Percentiles rank a stretch among this genome's conserved stretches.
These are phyloP conservation scores for Aspergillus texensis DNA, from an alignment of 2,329 filamentous ascomycete genomes.

Conservation along the genomic window DNA sequence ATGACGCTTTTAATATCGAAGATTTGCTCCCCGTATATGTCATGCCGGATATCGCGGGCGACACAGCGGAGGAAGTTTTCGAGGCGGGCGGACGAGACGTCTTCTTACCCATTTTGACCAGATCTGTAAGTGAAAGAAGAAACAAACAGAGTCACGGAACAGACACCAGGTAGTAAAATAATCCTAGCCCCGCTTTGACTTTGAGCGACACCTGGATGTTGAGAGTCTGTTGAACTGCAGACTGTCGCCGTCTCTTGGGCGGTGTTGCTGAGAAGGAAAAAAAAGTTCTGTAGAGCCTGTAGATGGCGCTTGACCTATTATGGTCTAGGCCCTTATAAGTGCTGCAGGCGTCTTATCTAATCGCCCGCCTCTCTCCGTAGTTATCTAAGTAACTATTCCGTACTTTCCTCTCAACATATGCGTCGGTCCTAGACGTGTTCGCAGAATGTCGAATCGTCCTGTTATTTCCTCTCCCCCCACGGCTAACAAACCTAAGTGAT, in stretches of 20 bases:
- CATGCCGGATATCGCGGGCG: constrained; percentile 38
- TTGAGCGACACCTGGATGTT: constrained; percentile 22
- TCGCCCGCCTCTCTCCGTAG: constrained; percentile 16
- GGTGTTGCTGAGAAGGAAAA: constrained; percentile 39
- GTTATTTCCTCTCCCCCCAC: background rate
- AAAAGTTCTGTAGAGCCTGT: constrained; percentile 45
- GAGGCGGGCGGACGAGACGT: constrained; percentile 44
- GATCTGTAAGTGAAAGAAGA: constrained; percentile 7
- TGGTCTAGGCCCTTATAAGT: constrained; percentile 26
- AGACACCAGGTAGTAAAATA: constrained; percentile 10
- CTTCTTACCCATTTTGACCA: constrained; percentile 50
- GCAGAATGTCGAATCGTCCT: background rate
- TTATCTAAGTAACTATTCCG: background rate
- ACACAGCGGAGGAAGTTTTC: constrained; percentile 48
- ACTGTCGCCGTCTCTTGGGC: constrained; percentile 26
- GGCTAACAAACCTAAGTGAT: background rate
- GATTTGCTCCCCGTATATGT: constrained; percentile 47
- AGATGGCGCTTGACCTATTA: constrained; percentile 33
- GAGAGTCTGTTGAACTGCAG: constrained; percentile 27
- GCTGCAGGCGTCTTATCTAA: constrained; percentile 36
- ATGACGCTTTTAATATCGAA: constrained; percentile 53
- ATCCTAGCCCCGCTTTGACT: constrained; percentile 16
- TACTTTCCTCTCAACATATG: background rate
- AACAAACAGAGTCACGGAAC: constrained; percentile 7
- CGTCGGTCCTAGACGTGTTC: background rate